A percentile compares a stretch with the other conserved stretches of the same genome.
These are phyloP conservation scores for Cubamyces lactineus DNA, from an alignment of 768 basidiomycete genomes.

Conservation along the genomic window DNA sequence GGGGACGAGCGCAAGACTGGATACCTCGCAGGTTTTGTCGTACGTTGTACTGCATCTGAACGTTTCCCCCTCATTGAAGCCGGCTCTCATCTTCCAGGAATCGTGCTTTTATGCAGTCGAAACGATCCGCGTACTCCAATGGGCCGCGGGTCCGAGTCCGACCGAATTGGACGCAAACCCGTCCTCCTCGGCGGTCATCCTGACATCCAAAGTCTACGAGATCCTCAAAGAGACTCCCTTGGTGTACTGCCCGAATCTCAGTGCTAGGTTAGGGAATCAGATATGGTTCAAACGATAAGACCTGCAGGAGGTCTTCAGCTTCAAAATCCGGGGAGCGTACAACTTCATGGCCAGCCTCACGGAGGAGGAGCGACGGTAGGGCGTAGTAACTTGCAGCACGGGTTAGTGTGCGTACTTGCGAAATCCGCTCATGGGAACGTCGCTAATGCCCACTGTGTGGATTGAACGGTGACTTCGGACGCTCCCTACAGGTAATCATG, in stretches of 20 bases:
- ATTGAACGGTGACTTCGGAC: neutral
- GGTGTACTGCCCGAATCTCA: constrained; percentile 84
- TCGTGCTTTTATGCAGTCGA: constrained; percentile 36
- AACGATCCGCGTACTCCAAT: constrained; percentile 34
- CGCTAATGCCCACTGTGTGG: constrained; percentile 2
- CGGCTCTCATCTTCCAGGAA: constrained; percentile 29
- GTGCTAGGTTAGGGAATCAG: constrained; percentile 85
- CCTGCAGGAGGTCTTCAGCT: constrained; percentile 96
- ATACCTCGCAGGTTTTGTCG: constrained; percentile 33
- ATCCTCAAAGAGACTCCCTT: constrained; percentile 89
- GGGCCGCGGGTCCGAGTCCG: constrained; percentile 38
- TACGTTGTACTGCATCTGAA: constrained; percentile 7
- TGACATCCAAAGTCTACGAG: constrained; percentile 90
- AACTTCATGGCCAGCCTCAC: constrained; percentile 94
- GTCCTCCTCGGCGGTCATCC: constrained; percentile 55
- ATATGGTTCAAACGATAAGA: constrained; percentile 98
- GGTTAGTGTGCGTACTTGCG: constrained; percentile 72
- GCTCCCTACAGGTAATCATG: constrained; percentile 81
- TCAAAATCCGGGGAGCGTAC: constrained; percentile 98
- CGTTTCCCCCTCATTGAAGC: neutral
- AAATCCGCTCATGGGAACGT: neutral
- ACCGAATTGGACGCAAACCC: constrained; percentile 38
- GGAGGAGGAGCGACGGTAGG: constrained; percentile 94
- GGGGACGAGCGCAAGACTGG: constrained; percentile 32
- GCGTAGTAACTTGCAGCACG: constrained; percentile 96